A percentile compares a stretch with the other conserved stretches of the same genome.
phyloP scores from a whole-genome alignment of 2,329 filamentous ascomycete species.

The Fonsecaea monophora region DNA sequence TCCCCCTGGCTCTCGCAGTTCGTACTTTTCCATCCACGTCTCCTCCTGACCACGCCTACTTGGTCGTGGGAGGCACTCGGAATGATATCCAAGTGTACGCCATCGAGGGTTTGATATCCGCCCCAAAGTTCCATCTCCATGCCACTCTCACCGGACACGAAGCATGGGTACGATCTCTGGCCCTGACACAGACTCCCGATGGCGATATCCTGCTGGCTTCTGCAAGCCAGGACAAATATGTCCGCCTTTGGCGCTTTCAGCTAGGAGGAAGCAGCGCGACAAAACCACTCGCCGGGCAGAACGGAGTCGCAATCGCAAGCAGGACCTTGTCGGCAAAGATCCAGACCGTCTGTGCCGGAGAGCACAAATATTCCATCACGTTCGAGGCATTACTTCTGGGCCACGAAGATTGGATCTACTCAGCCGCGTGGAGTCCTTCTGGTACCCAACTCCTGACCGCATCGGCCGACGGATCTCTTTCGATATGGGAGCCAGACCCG shows the following conservation, averaged over 20 bases:
- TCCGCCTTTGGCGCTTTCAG: constrained; percentile 88
- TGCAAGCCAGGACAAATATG: constrained; percentile 96
- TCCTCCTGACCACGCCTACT: constrained; percentile 59
- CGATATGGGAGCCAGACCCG: constrained; percentile 87
- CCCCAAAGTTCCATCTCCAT: constrained; percentile 68
- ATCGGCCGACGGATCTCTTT: constrained; percentile 92
- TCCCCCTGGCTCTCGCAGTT: constrained; percentile 79
- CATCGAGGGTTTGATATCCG: constrained; percentile 53
- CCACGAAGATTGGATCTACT: constrained; percentile 99
- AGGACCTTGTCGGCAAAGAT: constrained; percentile 83
- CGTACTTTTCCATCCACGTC: constrained; percentile 62
- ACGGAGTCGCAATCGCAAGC: constrained; percentile 51
- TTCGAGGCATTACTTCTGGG: constrained; percentile 94
- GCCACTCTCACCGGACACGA: constrained; percentile 88
- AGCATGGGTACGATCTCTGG: constrained; percentile 88
- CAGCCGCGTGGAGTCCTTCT: constrained; percentile 72
- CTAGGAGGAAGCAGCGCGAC: constrained; percentile 59
- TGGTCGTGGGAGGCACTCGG: constrained; percentile 86
- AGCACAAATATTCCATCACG: constrained; percentile 75
- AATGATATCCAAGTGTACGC: constrained; percentile 82
- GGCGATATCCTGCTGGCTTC: constrained; percentile 85
- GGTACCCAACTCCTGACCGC: constrained; percentile 78
- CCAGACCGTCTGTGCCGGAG: constrained; percentile 71
- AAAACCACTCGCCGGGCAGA: constrained; percentile 58
- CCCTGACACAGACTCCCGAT: constrained; percentile 71